Evolutionary conservation across 1,284 basidiomycete genomes (phyloP), one percentile per base, ranked within the genome.

Genomic region (Trichosporon ovoides): DNA sequence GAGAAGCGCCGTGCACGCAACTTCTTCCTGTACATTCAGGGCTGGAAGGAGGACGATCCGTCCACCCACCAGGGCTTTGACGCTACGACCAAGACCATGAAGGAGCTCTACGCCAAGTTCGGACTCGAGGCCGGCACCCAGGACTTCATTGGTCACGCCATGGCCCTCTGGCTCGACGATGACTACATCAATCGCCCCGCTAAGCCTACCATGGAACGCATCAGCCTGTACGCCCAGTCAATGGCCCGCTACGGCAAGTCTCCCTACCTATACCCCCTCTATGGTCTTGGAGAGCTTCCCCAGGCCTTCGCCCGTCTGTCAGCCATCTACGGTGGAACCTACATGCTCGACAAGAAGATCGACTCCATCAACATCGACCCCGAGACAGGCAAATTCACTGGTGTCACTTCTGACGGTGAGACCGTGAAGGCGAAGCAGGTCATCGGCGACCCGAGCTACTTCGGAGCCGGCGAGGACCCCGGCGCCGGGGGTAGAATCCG

Each of bases 221-320:
- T 98, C 78, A 83, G 98, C 66, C 86, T 98, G 61, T 99, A 99
- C 81, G 97, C 93, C 16, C 88, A 90, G 9, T 98, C 95, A 19
- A 97, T 99, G 91, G 93, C 96, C 31, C 90, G 96, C 56, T 98
- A 97, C 79, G 96, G 96, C 70, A 98, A 98, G 80, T 98, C 96
- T n/a, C 96, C 96, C 3, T 99, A 98, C 83, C 97, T 99, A 77
- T 98, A 99, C 81, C 96, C 96, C 14, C 84, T 98, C 55, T 99
- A 98, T 78, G 96, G 96, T 66, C 88, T 99, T 53, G 96, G 96
- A 68, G 96, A 99, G 79, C 87, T 99, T 52, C 96, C 96, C 19
- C 96, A 99, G 76, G 92, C 95, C 3, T 99, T 99, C 73, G 96
- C 96, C 16, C 92, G 96, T 74, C 83, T 98, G 58, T 94, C 90